Evolutionary conservation across 176 grass and related monocot genomes (phyloP), one percentile per base, ranked within the genome.

Genomic region (Luzula sylvatica): DNA sequence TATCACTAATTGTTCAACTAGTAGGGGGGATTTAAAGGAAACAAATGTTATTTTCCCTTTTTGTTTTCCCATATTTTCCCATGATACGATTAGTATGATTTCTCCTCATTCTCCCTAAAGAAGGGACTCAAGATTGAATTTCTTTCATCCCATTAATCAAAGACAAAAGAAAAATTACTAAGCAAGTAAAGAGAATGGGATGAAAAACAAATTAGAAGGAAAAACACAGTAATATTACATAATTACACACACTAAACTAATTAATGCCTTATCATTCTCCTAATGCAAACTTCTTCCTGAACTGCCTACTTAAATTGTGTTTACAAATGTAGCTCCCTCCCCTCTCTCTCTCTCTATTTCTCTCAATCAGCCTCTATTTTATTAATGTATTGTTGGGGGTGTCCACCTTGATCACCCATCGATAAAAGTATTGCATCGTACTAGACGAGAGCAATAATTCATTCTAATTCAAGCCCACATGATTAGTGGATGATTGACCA

Each of bases 181-280:
- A 35, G 5, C 30, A 35, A 35, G 5, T 35, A 35, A 35, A 35
- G 5, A 2, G 9, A 35, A 9, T 7, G 5, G 30, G 9, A 35
- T 35, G 48, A 46, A 16, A 63, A 7, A 3, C 3, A 63, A 7
- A 3, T 2, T n/a, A 15, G 41, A 42, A 64, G n/a, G 59, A 47
- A 23, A 70, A 45, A 23, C 47, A 73, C 69, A 72, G n/a, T n/a
- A n/a, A n/a, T n/a, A n/a, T 20, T 25, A 24, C 15, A 46, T 64
- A 35, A 35, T 7, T 35, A 50, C 56, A 72, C 57, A 58, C 44
- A 26, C 26, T 47, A 46, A 73, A 52, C 61, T 62, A 52, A 55
- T 23, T 25, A 42, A 55, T 42, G n/a, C 19, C 42, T 51, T 73
- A 46, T 24, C 68, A 62, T 72, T 72, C 44, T 72, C 46, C 56